Percentiles rank a stretch among this genome's conserved stretches.
phyloP scores from a whole-genome alignment of 2,329 filamentous ascomycete species.

The Chrysosporium queenslandicum region DNA sequence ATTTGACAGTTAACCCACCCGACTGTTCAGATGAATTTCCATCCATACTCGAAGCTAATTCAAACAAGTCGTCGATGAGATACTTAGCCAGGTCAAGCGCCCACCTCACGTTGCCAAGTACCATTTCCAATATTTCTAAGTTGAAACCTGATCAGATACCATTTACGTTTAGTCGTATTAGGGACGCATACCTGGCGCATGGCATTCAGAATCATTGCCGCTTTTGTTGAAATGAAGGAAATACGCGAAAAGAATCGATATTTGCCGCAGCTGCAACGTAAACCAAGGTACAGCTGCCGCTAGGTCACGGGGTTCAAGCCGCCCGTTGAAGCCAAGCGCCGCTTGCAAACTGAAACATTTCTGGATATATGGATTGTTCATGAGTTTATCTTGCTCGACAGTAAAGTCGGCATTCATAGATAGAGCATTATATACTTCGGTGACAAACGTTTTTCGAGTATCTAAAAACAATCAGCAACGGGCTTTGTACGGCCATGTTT shows the following conservation, averaged over 20 bases:
- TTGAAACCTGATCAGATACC: not conserved
- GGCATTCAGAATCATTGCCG: constrained; percentile 31
- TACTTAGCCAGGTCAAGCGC: constrained; percentile 55
- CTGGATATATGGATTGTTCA: constrained; percentile 63
- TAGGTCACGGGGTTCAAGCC: constrained; percentile 52
- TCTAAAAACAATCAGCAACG: constrained; percentile 31
- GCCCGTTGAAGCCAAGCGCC: constrained; percentile 62
- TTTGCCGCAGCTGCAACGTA: constrained; percentile 63
- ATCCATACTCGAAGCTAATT: constrained; percentile 35
- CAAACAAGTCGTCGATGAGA: constrained; percentile 45
- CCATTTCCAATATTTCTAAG: constrained; percentile 58
- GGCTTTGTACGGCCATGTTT: not conserved
- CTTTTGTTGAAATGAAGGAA: constrained; percentile 55
- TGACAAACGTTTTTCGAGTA: constrained; percentile 53
- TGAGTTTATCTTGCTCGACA: constrained; percentile 63
- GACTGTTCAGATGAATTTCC: constrained; percentile 22
- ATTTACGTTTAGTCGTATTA: not conserved
- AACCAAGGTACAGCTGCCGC: constrained; percentile 65
- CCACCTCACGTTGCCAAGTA: constrained; percentile 71
- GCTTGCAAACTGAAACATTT: constrained; percentile 69
- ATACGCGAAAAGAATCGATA: constrained; percentile 52
- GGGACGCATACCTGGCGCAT: constrained; percentile 48
- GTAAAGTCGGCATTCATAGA: constrained; percentile 73
- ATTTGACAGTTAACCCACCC: constrained; percentile 13
- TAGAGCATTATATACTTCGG: constrained; percentile 58